These are phyloP conservation scores for Rubia tinctorum DNA, from an alignment of 305 asterid genomes.

Conservation along the genomic window DNA sequence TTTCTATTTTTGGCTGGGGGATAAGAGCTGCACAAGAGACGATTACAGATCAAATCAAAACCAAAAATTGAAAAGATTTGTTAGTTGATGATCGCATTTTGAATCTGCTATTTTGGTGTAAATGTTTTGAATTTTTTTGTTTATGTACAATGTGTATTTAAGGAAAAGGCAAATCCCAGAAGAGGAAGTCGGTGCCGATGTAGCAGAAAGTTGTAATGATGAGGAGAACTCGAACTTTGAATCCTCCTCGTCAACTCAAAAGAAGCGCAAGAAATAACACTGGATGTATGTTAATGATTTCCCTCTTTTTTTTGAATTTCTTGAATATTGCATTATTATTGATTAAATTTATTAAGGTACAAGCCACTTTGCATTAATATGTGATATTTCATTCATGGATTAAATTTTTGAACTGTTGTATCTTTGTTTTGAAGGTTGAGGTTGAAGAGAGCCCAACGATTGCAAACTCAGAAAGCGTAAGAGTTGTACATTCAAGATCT, in stretches of 20 bases:
- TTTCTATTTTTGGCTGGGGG: not conserved
- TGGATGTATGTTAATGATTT: constrained; percentile 62
- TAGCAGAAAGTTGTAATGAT: constrained; percentile 17
- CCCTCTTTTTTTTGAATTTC: not conserved
- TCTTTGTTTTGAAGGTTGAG: constrained; percentile 92
- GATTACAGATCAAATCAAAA: constrained; percentile 67
- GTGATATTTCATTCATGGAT: no score
- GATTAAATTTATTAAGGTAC: no score
- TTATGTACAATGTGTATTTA: constrained; percentile 25
- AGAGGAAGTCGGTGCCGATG: constrained; percentile 25
- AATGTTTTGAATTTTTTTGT: constrained; percentile 9
- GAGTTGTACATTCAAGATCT: constrained; percentile 73
- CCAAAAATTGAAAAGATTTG: constrained; percentile 42
- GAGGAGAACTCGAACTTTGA: constrained; percentile 21
- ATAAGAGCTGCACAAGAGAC: constrained; percentile 78
- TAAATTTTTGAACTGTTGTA: no score
- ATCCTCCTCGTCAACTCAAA: constrained; percentile 4
- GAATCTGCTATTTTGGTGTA: not conserved
- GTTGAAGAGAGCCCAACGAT: constrained; percentile 55
- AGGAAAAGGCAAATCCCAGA: constrained; percentile 35
- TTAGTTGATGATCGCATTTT: not conserved
- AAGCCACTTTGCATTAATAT: no score
- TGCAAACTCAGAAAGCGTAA: constrained; percentile 59
- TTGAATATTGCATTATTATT: not conserved
- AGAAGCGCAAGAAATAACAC: constrained; percentile 51